Conservation (phyloP, 169 alveolate genomes). For the Sarcocystis neurona region DNA sequence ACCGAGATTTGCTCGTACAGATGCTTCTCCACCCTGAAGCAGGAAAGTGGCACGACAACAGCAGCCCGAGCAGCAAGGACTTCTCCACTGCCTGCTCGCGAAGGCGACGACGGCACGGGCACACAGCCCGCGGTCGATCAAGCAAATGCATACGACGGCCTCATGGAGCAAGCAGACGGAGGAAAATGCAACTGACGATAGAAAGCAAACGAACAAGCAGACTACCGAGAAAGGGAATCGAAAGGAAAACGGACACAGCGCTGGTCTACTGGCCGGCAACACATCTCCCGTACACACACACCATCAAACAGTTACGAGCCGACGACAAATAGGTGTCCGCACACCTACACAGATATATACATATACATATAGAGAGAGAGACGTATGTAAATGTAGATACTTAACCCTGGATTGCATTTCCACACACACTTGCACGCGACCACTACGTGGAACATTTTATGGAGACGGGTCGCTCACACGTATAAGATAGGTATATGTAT, state of each 20-base stretch:
- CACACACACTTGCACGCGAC: no score
- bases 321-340: background rate
- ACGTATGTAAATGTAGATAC: no score
- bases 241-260: background rate
- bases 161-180: no score
- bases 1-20: conserved; percentile 23
- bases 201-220: no score
- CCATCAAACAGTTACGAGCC: background rate
- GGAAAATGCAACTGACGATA: no score
- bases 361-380: background rate
- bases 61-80: background rate
- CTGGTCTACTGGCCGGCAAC: background rate
- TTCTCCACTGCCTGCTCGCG: background rate
- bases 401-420: no score
- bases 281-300: background rate
- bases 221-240: background rate
- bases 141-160: no score
- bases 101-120: background rate
- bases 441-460: no score
- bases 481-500: no score
- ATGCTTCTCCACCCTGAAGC: conserved; percentile 7
- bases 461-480: no score
- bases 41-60: background rate
- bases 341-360: background rate
- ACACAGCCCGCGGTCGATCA: no score